phyloP scores from a whole-genome alignment of 2,329 filamentous ascomycete genomes.

The Aspergillus fumigatus region DNA sequence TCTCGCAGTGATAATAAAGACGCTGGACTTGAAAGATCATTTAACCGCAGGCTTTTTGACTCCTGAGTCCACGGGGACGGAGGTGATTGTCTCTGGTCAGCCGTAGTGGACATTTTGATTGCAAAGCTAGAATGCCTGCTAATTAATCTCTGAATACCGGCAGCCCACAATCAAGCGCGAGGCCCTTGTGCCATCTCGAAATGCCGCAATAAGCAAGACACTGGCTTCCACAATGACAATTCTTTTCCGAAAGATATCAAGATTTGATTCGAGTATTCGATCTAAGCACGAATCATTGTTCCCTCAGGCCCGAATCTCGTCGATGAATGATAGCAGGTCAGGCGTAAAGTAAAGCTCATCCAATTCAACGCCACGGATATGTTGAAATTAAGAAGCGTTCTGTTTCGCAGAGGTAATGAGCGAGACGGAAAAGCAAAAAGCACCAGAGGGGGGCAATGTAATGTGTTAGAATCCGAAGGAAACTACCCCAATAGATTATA shows the following conservation, averaged over 20 bases:
- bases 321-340: not conserved
- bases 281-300: not conserved
- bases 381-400: not conserved
- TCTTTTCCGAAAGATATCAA: not conserved
- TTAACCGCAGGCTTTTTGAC: slow-evolving; percentile 17
- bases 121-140: not conserved
- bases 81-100: slow-evolving; percentile 28
- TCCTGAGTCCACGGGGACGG: slow-evolving; percentile 31
- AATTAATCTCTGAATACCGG: slow-evolving; percentile 5
- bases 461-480: not conserved
- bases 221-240: not conserved
- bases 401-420: not conserved
- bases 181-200: slow-evolving; percentile 15
- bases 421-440: not conserved
- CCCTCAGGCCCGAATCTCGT: not conserved
- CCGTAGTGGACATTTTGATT: slow-evolving; percentile 26
- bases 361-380: not conserved
- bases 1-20: slow-evolving; percentile 19
- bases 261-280: not conserved
- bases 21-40: slow-evolving; percentile 14
- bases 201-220: not conserved
- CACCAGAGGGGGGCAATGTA: not conserved
- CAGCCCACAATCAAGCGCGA: slow-evolving; percentile 6
- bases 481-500: not conserved
- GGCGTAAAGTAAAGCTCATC: not conserved